Percentiles rank a stretch among this genome's conserved stretches.
Conservation (phyloP, 345 rosid species). For the Alliaria petiolata region DNA sequence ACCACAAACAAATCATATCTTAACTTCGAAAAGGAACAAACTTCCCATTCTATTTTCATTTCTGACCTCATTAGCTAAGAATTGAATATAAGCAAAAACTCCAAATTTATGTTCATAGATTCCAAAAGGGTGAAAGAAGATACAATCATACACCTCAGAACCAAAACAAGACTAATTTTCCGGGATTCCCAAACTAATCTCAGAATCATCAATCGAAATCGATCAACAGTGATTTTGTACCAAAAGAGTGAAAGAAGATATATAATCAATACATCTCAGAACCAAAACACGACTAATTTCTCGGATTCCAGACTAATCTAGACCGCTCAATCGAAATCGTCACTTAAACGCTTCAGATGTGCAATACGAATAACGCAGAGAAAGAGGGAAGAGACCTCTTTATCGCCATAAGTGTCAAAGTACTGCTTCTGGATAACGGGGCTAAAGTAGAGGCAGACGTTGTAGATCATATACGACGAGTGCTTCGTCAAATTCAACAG, state of each 20-base stretch:
- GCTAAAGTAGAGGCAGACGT: conserved; percentile 82
- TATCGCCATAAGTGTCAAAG: conserved; percentile 60
- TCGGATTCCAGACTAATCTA: neutral
- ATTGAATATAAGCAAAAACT: neutral
- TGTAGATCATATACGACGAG: conserved; percentile 89
- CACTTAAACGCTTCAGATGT: no score
- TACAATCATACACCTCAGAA: no score
- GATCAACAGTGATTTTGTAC: no score
- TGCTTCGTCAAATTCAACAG: conserved; percentile 89
- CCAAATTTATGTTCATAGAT: neutral
- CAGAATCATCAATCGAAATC: no score
- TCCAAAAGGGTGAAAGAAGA: no score
- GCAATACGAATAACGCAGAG: neutral
- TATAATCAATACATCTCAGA: neutral
- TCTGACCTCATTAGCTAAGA: neutral
- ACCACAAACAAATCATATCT: no score
- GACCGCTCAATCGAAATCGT: neutral
- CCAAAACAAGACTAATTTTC: no score
- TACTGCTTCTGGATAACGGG: conserved; percentile 73
- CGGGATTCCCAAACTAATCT: no score
- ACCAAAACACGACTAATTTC: neutral
- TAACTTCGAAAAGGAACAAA: no score
- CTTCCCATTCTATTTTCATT: neutral
- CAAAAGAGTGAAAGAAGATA: neutral
- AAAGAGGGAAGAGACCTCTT: conserved; percentile 22